Evolutionary conservation across 495 filamentous ascomycete species (phyloP), one percentile per base, ranked within the genome.

Genomic region (Penicillium atrosanguineum): DNA sequence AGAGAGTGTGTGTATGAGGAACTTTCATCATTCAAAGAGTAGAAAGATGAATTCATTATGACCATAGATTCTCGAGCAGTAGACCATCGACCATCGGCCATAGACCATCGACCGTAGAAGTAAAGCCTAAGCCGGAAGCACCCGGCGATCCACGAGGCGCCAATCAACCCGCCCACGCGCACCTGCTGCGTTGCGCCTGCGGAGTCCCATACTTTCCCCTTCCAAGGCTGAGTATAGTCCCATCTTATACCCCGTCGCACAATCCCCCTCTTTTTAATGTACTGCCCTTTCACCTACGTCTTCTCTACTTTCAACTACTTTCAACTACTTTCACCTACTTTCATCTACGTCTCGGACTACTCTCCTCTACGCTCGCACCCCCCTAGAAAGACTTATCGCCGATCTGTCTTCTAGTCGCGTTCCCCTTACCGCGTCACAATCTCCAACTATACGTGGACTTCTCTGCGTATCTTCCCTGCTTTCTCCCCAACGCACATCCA

Each of bases 91-190:
- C 2, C 23, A 5, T 23, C 23, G 23, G 5, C 2, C 23, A 23
- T 23, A 23, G 23, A 23, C 5, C 23, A 23, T 23, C 23, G 23
- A n/a, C n/a, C 37, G 40, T 21, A 23, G 41, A 28, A 19, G 20
- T 12, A 6, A 7, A 31, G 43, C 7, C 21, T 45, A 18, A 19
- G 25, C 62, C 59, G 62, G 59, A 60, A 46, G 40, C 40, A 48
- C 44, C 62, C 59, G 62, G 62, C 40, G 26, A 45, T 55, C 58
- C 48, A 56, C 60, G 57, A 63, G 46, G 54, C 50, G 59, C 62
- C 62, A 65, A 65, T 65, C 62, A 65, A 48, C 44, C 34, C 41
- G 38, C 59, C 59, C 62, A 65, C 59, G 62, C 52, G 59, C 59
- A 42, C 31, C 54, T 34, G 44, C 47, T 60, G 57, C 34, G 18